phyloP scores from a whole-genome alignment of 1,139 yeast species.

The Kodamaea sp. region DNA sequence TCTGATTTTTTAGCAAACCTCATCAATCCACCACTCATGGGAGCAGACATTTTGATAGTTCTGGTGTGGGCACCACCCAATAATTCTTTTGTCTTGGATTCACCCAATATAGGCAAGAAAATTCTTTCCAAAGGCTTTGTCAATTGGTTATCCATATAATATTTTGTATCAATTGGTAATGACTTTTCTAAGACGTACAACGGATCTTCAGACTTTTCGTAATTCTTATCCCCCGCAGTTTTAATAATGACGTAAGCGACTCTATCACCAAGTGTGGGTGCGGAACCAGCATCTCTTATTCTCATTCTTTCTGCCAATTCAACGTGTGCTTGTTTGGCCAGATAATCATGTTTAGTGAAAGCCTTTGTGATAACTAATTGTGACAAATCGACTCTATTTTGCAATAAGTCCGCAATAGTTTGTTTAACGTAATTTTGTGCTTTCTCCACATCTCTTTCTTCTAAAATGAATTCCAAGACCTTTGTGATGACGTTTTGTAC shows the following conservation, averaged over 20 bases:
- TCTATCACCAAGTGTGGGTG: conserved; percentile 96
- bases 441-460: conserved; percentile 83
- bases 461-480: conserved; percentile 78
- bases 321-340: conserved; percentile 96
- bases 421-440: conserved; percentile 84
- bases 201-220: conserved; percentile 97
- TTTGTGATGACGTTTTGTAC: conserved; percentile 94
- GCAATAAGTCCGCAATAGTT: conserved; percentile 85
- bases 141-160: conserved; percentile 88
- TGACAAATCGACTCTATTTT: conserved; percentile 88
- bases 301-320: conserved; percentile 95
- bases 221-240: conserved; percentile 79
- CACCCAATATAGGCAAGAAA: conserved; percentile 93
- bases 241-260: conserved; percentile 93
- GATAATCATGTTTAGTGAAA: conserved; percentile 82
- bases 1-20: conserved; percentile 87
- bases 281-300: conserved; percentile 95
- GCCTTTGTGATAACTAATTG: conserved; percentile 94
- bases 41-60: conserved; percentile 63
- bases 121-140: conserved; percentile 91
- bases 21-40: conserved; percentile 79
- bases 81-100: conserved; percentile 72
- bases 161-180: conserved; percentile 90
- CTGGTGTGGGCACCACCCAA: conserved; percentile 81
- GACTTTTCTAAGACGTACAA: conserved; percentile 87